Percentiles rank a stretch among this genome's conserved stretches.
Evolutionary conservation across 352 stramenopile species (phyloP).

Genomic region (Phytophthora brassicae): DNA sequence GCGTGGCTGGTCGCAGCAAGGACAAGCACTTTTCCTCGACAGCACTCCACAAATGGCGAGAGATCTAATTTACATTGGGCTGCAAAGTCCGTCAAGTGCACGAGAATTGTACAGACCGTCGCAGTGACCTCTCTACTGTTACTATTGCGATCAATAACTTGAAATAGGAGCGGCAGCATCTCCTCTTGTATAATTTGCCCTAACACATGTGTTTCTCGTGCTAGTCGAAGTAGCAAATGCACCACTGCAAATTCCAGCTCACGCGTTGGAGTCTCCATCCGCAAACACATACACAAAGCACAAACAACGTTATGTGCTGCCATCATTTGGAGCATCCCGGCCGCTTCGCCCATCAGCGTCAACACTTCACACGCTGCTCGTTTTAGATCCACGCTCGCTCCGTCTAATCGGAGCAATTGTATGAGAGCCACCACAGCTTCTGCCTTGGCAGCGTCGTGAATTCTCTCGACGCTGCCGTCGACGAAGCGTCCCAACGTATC

Average conservation of each 20-base stretch:
- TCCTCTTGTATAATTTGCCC: slow-evolving; percentile 62
- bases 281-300: slow-evolving; percentile 40
- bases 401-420: slow-evolving; percentile 31
- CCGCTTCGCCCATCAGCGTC: slow-evolving; percentile 36
- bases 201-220: slow-evolving; percentile 43
- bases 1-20: slow-evolving; percentile 35
- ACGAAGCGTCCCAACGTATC: slow-evolving; percentile 46
- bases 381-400: slow-evolving; percentile 41
- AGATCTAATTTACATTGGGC: slow-evolving; percentile 57
- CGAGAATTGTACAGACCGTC: slow-evolving; percentile 65
- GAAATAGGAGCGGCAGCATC: slow-evolving; percentile 52
- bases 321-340: slow-evolving; percentile 47
- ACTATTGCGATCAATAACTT: slow-evolving; percentile 55
- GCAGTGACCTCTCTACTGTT: slow-evolving; percentile 50
- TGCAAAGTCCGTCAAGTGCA: slow-evolving; percentile 67
- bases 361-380: slow-evolving; percentile 43
- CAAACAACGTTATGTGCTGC: slow-evolving; percentile 42
- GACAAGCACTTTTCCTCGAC: slow-evolving; percentile 46
- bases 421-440: slow-evolving; percentile 37
- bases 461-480: slow-evolving; percentile 28
- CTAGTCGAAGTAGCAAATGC: slow-evolving; percentile 40
- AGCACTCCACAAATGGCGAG: slow-evolving; percentile 46
- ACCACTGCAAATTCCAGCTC: slow-evolving; percentile 40
- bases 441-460: slow-evolving; percentile 36
- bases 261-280: slow-evolving; percentile 12